Evolutionary conservation across 2,329 filamentous ascomycete species (phyloP).

Genomic region (Moelleriella libera): DNA sequence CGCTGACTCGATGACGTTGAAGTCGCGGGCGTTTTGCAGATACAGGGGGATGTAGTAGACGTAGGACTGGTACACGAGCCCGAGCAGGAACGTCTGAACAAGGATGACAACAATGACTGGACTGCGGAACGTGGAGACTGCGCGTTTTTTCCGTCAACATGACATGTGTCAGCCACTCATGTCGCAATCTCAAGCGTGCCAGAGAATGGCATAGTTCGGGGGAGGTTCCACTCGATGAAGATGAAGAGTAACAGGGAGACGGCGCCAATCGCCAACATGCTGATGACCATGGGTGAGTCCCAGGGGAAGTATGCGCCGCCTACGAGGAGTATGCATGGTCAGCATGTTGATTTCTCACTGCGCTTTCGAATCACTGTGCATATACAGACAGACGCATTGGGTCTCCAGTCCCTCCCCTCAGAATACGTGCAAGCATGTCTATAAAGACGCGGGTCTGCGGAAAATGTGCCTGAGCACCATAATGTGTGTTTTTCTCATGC

Average conservation of each 20-base stretch:
- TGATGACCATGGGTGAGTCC: conserved; percentile 56
- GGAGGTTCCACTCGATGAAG: conserved; percentile 48
- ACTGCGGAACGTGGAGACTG: conserved; percentile 39
- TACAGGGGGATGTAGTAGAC: conserved; percentile 50
- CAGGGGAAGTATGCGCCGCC: conserved; percentile 27
- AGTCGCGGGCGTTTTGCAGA: conserved; percentile 37
- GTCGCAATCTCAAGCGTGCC: too few species aligned
- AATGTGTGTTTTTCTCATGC: too few species aligned
- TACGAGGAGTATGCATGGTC: neutral
- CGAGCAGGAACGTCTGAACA: conserved; percentile 44
- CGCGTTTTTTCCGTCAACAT: neutral
- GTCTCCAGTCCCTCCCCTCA: too few species aligned
- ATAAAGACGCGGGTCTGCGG: too few species aligned
- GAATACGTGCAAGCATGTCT: too few species aligned
- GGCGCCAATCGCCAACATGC: conserved; percentile 55
- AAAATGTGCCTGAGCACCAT: too few species aligned
- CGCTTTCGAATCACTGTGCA: neutral
- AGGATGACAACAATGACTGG: conserved; percentile 39
- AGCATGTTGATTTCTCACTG: neutral
- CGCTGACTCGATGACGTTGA: conserved; percentile 29
- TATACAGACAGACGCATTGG: too few species aligned
- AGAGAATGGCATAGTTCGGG: too few species aligned
- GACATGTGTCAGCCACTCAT: neutral
- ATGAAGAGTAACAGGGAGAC: conserved; percentile 48
- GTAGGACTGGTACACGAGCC: conserved; percentile 42